Conservation (phyloP, 1,284 basidiomycete genomes). For the Microbotryomycetes sp. region DNA sequence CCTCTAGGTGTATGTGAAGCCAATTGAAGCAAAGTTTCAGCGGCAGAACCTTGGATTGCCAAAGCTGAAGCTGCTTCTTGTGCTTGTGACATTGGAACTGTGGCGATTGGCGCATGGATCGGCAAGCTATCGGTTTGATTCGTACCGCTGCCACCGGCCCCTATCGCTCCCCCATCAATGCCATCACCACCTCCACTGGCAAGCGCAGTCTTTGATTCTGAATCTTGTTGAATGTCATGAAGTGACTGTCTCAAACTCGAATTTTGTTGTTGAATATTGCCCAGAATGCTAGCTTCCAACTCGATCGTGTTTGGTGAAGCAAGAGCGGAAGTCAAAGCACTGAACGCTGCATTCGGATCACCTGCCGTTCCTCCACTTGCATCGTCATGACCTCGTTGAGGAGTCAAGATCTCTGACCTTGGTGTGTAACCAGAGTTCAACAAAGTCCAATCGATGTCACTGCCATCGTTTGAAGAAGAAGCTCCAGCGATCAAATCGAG, state of each 20-base stretch:
- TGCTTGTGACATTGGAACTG: neutral
- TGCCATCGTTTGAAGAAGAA: conserved; percentile 5
- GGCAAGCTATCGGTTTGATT: neutral
- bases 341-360: neutral
- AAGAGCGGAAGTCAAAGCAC: neutral
- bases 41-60: conserved; percentile 31
- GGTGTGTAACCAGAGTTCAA: conserved; percentile 17
- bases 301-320: conserved; percentile 1
- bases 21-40: conserved; percentile 35
- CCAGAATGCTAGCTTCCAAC: conserved; percentile 1
- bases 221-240: neutral
- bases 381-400: neutral
- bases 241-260: neutral
- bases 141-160: too few relatives aligned
- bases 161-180: too few relatives aligned
- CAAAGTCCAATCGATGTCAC: conserved; percentile 28
- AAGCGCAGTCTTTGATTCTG: neutral
- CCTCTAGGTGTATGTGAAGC: conserved; percentile 31
- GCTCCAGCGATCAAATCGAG: conserved; percentile 23
- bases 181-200: too few relatives aligned
- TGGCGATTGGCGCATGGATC: neutral
- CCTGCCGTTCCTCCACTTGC: neutral
- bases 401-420: neutral
- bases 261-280: conserved; percentile 1
- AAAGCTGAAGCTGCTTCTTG: neutral